Conservation (phyloP, 306 rosid genomes). For the Arachis hypogaea region DNA sequence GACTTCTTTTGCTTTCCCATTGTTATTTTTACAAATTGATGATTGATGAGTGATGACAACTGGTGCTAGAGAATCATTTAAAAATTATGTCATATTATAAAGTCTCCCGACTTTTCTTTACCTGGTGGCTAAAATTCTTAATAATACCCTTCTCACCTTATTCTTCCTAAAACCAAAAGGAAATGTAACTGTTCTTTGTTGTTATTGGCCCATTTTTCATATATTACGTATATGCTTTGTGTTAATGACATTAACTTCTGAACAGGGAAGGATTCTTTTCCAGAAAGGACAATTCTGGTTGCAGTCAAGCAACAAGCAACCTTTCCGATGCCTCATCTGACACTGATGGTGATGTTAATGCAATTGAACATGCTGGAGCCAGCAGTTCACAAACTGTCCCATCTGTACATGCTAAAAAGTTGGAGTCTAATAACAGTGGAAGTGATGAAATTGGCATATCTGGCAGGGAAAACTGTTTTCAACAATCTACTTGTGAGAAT, state of each 20-base stretch:
- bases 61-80: constrained; percentile 22
- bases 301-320: constrained; percentile 58
- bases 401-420: constrained; percentile 48
- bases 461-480: constrained; percentile 44
- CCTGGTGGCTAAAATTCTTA: constrained; percentile 14
- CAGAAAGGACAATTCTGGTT: constrained; percentile 60
- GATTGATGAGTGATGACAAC: constrained; percentile 7
- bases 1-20: neutral
- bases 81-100: constrained; percentile 22
- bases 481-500: constrained; percentile 46
- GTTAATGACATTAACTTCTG: constrained; percentile 32
- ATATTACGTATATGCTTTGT: constrained; percentile 22
- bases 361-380: constrained; percentile 49
- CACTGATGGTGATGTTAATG: constrained; percentile 46
- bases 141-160: constrained; percentile 21
- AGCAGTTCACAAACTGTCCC: constrained; percentile 50
- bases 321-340: constrained; percentile 55
- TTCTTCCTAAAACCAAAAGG: constrained; percentile 28
- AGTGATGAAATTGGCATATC: constrained; percentile 47
- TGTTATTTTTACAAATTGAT: neutral
- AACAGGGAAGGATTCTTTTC: constrained; percentile 85
- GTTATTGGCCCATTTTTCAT: constrained; percentile 14
- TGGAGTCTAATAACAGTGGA: constrained; percentile 44
- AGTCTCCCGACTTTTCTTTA: constrained; percentile 1
- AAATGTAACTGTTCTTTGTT: constrained; percentile 21